These are phyloP conservation scores for Kwoniella shandongensis DNA, from an alignment of 768 basidiomycete genomes.

Conservation along the genomic window DNA sequence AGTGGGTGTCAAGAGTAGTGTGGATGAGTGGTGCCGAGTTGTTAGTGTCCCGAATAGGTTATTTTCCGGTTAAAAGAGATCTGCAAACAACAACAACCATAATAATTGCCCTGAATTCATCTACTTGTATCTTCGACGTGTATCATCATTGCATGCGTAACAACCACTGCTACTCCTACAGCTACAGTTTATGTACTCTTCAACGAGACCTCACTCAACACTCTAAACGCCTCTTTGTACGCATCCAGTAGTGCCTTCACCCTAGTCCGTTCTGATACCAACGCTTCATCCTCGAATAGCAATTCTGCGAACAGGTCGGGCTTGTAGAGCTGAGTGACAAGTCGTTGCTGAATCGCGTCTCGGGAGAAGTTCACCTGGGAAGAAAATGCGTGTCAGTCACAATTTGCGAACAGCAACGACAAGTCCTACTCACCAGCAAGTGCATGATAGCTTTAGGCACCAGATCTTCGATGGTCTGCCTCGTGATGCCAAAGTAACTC, in stretches of 20 bases:
- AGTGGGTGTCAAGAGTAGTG: too few species aligned
- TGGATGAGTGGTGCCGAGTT: too few species aligned
- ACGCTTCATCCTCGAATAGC: constrained; percentile 90
- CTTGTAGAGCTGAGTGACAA: constrained; percentile 93
- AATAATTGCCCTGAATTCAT: too few species aligned
- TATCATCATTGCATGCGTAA: too few species aligned
- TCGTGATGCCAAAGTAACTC: constrained; percentile 92
- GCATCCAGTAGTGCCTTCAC: constrained; percentile 94
- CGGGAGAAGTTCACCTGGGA: constrained; percentile 89
- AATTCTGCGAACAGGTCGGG: constrained; percentile 87
- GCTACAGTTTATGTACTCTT: constrained; percentile 30
- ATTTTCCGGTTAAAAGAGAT: too few species aligned
- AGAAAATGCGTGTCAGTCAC: background rate
- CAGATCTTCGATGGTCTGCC: constrained; percentile 94
- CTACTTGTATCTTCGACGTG: too few species aligned
- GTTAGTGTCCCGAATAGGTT: too few species aligned
- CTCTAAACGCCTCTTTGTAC: constrained; percentile 68
- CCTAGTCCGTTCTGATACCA: constrained; percentile 87
- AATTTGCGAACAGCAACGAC: background rate
- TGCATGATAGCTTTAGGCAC: constrained; percentile 99
- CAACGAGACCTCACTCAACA: constrained; percentile 51
- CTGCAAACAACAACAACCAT: too few species aligned
- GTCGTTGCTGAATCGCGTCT: constrained; percentile 91
- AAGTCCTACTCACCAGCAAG: constrained; percentile 41
- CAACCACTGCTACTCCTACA: too few species aligned